Percentiles rank a stretch among this genome's conserved stretches.
Conservation (phyloP, 2,329 filamentous ascomycete genomes). For the Ceratocystis cacaofunesta region DNA sequence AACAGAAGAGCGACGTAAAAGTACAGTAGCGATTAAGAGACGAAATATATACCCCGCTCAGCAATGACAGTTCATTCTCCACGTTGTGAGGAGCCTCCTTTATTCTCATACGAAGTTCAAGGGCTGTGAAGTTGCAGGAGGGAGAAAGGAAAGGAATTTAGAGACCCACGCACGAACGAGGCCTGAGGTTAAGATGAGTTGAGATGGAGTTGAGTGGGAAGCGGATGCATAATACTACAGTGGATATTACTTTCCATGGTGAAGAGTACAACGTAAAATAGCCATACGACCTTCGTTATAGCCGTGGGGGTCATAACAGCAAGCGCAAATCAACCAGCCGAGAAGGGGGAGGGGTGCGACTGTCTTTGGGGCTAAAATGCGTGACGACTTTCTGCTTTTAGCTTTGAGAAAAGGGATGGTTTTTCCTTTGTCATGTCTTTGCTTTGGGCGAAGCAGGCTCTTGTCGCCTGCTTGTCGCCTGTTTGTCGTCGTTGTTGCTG, state of each 20-base stretch:
- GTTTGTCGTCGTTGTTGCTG: too few relatives aligned
- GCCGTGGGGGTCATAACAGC: slow-evolving; percentile 1
- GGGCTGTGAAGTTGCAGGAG: not conserved
- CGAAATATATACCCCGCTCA: not conserved
- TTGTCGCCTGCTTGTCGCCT: too few relatives aligned
- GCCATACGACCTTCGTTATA: not conserved
- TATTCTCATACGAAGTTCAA: not conserved
- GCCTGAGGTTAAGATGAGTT: too few relatives aligned
- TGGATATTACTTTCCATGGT: not conserved
- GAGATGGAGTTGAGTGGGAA: not conserved
- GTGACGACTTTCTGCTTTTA: not conserved
- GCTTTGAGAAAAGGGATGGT: not conserved
- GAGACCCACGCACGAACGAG: not conserved
- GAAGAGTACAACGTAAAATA: not conserved
- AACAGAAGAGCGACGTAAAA: not conserved
- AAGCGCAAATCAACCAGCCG: not conserved
- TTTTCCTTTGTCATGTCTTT: not conserved
- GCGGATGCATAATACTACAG: not conserved
- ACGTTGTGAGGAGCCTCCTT: not conserved
- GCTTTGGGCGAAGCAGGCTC: not conserved
- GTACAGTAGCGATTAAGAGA: too few relatives aligned
- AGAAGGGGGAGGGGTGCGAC: not conserved
- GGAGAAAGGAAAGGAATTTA: not conserved
- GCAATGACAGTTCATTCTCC: not conserved
- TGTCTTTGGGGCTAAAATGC: not conserved